Conservation (phyloP, 352 stramenopile genomes). For the Globisporangium emineosum region DNA sequence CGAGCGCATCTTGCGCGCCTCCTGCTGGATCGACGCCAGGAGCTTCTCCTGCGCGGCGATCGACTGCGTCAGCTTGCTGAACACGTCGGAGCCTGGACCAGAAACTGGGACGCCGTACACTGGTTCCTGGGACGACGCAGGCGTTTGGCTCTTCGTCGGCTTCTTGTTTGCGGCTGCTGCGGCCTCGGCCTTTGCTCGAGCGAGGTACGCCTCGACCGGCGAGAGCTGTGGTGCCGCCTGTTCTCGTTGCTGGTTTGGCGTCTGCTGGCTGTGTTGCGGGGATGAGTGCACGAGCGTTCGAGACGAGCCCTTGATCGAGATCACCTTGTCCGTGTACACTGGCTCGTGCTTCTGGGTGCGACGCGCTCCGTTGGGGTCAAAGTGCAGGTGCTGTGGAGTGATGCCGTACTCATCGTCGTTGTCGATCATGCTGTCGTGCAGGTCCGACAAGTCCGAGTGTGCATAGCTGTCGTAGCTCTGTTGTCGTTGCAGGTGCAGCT, state of each 20-base stretch:
- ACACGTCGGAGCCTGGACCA: slow-evolving; percentile 4
- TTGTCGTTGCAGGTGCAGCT: background rate
- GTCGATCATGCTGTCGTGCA: slow-evolving; percentile 6
- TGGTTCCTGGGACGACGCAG: background rate
- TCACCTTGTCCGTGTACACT: slow-evolving; percentile 8
- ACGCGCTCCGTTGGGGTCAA: background rate
- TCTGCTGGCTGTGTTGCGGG: background rate
- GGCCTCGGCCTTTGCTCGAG: background rate
- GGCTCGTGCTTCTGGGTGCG: slow-evolving; percentile 1
- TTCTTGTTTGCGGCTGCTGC: background rate
- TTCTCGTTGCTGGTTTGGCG: background rate
- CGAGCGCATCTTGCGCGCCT: background rate
- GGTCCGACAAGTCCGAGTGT: slow-evolving; percentile 2
- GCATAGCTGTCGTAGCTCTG: background rate
- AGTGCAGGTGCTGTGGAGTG: background rate
- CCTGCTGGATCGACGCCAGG: slow-evolving; percentile 9
- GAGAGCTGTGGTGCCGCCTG: background rate
- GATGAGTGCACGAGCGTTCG: background rate
- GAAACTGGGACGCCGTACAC: background rate
- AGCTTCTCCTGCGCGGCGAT: slow-evolving; percentile 14
- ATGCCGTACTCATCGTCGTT: background rate
- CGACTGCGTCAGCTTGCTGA: slow-evolving; percentile 6
- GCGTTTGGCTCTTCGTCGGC: background rate
- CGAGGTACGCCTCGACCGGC: background rate
- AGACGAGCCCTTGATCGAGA: slow-evolving; percentile 10